A percentile compares a stretch with the other conserved stretches of the same genome.
These are phyloP conservation scores for Moesziomyces globuligerus DNA, from an alignment of 1,284 basidiomycete genomes.

Conservation along the genomic window DNA sequence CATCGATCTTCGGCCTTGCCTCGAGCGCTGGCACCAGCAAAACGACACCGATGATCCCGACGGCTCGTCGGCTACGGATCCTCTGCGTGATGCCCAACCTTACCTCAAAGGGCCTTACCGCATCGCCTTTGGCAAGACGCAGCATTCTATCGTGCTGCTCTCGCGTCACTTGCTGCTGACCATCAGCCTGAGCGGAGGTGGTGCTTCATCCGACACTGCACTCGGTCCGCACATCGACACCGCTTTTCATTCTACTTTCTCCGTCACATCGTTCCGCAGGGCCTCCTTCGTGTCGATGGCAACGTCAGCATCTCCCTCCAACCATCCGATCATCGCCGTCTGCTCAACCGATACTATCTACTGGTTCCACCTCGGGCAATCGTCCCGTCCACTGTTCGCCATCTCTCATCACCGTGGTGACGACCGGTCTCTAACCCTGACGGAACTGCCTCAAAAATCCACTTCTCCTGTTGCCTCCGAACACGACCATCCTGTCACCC, in stretches of 20 bases:
- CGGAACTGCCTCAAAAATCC: not conserved
- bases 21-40: not conserved
- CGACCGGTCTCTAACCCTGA: conserved; percentile 24
- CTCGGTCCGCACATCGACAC: not conserved
- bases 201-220: not conserved
- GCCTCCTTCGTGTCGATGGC: conserved; percentile 28
- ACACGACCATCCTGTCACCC: not conserved
- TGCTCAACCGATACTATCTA: conserved; percentile 34
- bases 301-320: not conserved
- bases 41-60: not conserved
- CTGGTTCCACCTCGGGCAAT: conserved; percentile 25
- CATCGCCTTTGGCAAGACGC: conserved; percentile 7
- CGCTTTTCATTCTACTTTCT: conserved; percentile 15
- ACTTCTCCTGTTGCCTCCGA: not conserved
- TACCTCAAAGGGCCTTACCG: conserved; percentile 1
- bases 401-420: conserved; percentile 40
- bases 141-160: conserved; percentile 9
- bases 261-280: conserved; percentile 17
- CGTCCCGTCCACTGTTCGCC: conserved; percentile 11
- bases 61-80: not conserved
- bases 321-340: conserved; percentile 20
- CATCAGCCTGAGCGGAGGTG: not conserved
- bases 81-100: not conserved
- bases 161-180: conserved; percentile 11
- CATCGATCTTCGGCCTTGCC: not conserved